Evolutionary conservation across 768 basidiomycete genomes (phyloP), one percentile per base, ranked within the genome.

Genomic region (Phylloporus rhodoxanthus): DNA sequence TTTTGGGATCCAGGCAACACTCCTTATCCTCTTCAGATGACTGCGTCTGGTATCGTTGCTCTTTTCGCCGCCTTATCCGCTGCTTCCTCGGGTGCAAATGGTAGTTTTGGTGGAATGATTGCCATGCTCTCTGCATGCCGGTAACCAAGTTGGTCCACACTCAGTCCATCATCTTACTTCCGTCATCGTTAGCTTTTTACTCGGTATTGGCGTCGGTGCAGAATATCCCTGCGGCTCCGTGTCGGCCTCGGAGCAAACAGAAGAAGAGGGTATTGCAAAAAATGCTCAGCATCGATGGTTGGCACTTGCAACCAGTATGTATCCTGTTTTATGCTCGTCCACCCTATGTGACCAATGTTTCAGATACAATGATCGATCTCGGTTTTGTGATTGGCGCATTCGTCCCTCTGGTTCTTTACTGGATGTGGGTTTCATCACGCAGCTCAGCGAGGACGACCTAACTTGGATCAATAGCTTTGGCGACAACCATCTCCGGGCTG

Each of bases 171-270:
- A 8, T 32, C 46, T 45, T 34, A 53, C 28, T 3, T 38, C 20
- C 13, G 4, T 17, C 19, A 13, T 23, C 3, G 9, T 54, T 48
- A 90, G 90, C 7, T 94, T 94, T 73, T 67, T 96, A 1, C 75
- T 93, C 39, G 94, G 94, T 32, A 85, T 94, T 47, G 92, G 92
- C 20, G 76, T 92, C 0, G 89, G 91, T 5, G 88, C 87, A 5
- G 88, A 90, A 65, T 94, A 94, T 56, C 93, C 93, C 7, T 90
- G 89, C 54, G 92, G 93, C 21, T 87, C 85, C 0, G 89, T 92
- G 14, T 87, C 91, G 5, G 86, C 85, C 7, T 85, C 89, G 2
- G 94, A 96, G 61, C 88, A 91, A 60, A 87, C 91, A 2, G 94
- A 96, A 65, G 87, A 89, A 64, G 74, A 79, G 8, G 80, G 79